Evolutionary conservation across 805 yeast species (phyloP).

Genomic region (Millerago galiae): DNA sequence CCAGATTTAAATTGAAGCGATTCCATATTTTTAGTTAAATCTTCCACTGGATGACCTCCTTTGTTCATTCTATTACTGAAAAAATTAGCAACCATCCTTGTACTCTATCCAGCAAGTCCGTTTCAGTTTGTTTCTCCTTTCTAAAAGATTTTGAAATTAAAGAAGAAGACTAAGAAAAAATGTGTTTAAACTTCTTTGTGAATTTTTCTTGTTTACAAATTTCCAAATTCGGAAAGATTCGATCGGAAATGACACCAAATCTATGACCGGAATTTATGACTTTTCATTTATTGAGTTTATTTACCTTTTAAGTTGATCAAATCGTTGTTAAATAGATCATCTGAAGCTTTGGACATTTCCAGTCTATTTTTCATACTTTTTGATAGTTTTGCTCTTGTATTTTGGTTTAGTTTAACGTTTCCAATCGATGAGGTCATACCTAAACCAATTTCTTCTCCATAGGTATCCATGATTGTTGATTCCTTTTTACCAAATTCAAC

Average conservation of each 20-base stretch:
- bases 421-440: constrained; percentile 48
- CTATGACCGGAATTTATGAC: background rate
- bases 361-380: constrained; percentile 53
- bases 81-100: constrained; percentile 23
- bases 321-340: constrained; percentile 18
- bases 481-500: constrained; percentile 79
- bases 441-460: constrained; percentile 77
- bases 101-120: no score
- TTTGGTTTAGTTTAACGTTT: constrained; percentile 30
- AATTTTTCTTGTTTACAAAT: constrained; percentile 17
- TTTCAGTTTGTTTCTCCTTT: background rate
- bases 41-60: constrained; percentile 17
- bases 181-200: constrained; percentile 9
- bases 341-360: constrained; percentile 7
- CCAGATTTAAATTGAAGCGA: constrained; percentile 18
- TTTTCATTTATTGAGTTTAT: background rate
- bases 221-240: constrained; percentile 13
- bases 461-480: constrained; percentile 50
- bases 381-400: constrained; percentile 52
- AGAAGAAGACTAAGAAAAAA: background rate
- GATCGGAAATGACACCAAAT: background rate
- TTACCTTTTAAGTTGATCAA: constrained; percentile 10
- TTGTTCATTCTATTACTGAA: constrained; percentile 18
- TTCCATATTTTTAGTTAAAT: constrained; percentile 23
- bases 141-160: background rate